phyloP scores from a whole-genome alignment of 2,329 filamentous ascomycete genomes.

The Hypomyces rosellus region DNA sequence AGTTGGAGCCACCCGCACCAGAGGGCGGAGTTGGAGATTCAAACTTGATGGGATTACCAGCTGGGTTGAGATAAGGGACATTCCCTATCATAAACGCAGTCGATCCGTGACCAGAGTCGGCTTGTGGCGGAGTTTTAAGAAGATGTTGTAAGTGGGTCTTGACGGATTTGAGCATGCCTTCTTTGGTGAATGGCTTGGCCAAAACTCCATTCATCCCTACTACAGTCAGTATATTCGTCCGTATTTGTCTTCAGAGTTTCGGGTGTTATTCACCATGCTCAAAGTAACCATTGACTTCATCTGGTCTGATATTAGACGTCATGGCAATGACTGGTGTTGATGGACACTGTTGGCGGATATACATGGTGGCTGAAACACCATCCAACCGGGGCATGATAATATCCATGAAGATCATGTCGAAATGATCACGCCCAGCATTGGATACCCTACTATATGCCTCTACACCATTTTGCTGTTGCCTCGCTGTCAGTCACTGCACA shows the following conservation, averaged over 20 bases:
- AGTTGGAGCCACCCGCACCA: slow-evolving; percentile 39
- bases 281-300: slow-evolving; percentile 96
- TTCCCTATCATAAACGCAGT: slow-evolving; percentile 28
- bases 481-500: slow-evolving; percentile 6
- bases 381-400: slow-evolving; percentile 98
- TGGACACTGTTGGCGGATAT: slow-evolving; percentile 81
- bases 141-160: slow-evolving; percentile 84
- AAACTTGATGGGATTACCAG: slow-evolving; percentile 38
- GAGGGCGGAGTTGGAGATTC: slow-evolving; percentile 52
- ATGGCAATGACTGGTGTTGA: slow-evolving; percentile 90
- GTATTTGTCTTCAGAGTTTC: not conserved
- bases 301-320: slow-evolving; percentile 96
- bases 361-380: slow-evolving; percentile 87
- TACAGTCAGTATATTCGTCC: slow-evolving; percentile 9
- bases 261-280: slow-evolving; percentile 70
- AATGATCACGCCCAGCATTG: slow-evolving; percentile 39
- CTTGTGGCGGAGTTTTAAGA: slow-evolving; percentile 58
- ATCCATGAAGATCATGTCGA: slow-evolving; percentile 75
- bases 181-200: slow-evolving; percentile 91
- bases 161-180: slow-evolving; percentile 76
- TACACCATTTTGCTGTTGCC: slow-evolving; percentile 59
- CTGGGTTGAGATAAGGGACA: slow-evolving; percentile 30
- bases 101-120: slow-evolving; percentile 26
- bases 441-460: slow-evolving; percentile 85
- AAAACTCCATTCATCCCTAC: slow-evolving; percentile 95